phyloP scores from a whole-genome alignment of 2,329 filamentous ascomycete species.

The Calonectria hawksworthii region DNA sequence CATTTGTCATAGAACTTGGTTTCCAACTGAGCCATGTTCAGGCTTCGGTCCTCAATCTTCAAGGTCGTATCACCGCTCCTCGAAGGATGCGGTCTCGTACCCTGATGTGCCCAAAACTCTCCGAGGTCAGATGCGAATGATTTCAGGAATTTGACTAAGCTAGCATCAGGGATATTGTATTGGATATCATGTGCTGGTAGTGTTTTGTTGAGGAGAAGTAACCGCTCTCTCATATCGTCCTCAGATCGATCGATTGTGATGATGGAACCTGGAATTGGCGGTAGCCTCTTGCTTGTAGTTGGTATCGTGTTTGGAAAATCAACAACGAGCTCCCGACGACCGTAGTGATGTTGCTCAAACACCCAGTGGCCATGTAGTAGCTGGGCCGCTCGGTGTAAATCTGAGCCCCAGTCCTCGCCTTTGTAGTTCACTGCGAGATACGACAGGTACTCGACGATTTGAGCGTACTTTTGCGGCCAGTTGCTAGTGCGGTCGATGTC shows the following conservation, averaged over 20 bases:
- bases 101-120: slow-evolving; percentile 22
- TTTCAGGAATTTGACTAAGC: slow-evolving; percentile 32
- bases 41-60: not conserved
- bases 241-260: not conserved
- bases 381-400: slow-evolving; percentile 44
- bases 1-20: slow-evolving; percentile 53
- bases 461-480: slow-evolving; percentile 56
- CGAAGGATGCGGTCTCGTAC: not conserved
- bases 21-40: slow-evolving; percentile 54
- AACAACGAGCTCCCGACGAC: slow-evolving; percentile 43
- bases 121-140: slow-evolving; percentile 29
- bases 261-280: slow-evolving; percentile 38
- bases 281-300: slow-evolving; percentile 45
- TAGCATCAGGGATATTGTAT: slow-evolving; percentile 36
- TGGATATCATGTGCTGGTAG: slow-evolving; percentile 40
- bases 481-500: slow-evolving; percentile 58
- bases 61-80: not conserved
- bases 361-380: slow-evolving; percentile 53
- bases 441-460: slow-evolving; percentile 56
- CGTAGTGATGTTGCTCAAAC: slow-evolving; percentile 54
- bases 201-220: slow-evolving; percentile 29
- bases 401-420: slow-evolving; percentile 47
- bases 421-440: slow-evolving; percentile 45
- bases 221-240: slow-evolving; percentile 31
- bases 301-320: slow-evolving; percentile 38